Base-by-base conservation (phyloP, 2,329 filamentous ascomycete species). In the Pseudogymnoascus verrucosus region DNA sequence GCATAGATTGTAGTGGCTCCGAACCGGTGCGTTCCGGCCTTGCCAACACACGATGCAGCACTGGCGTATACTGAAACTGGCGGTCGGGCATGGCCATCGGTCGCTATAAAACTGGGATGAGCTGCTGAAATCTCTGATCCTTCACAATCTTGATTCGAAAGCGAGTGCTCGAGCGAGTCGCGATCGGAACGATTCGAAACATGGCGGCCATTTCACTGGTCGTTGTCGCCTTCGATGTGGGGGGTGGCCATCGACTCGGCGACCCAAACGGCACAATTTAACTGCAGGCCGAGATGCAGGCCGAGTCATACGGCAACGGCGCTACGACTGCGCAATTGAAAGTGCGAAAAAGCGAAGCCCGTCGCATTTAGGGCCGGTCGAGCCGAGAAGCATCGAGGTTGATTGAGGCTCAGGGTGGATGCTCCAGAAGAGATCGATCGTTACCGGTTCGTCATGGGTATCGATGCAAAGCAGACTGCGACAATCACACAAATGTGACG, bases 11-110 rank as follows among this genome's bases (percentile, higher is more conserved):
- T 37, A 37, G 34, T 36, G 44, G 47, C 42, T 26, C 19, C 23
- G 62, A 60, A 21, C 26, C 31, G 62, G 21, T 31, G 62, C 62
- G 28, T 60, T 37, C 31, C 42, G 59, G 42, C 47, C 28, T 54
- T 63, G 62, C 62, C 62, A 64, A 62, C 62, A 62, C 62, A 64
- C 40, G n/a, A 28, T 64, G 62, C 62, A 62, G 62, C 34, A 64
- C 40, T 64, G 59, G 59, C 57, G 62, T 59, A 60, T 61, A 34
- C 28, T 47, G 34, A 21, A 59, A 63, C 34, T 26, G 44, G 31
- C 54, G 19, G 26, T 36, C 26, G 31, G 26, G 44, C 39, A 60
- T 60, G 42, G 39, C 34, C 62, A 37, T 61, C 51, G 19, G 36
- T 63, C 34, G 51, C 51, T 28, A 31, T 63, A 37, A 47, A 62